Evolutionary conservation across 1,284 basidiomycete genomes (phyloP).

Genomic region (Wallemia ichthyophaga): DNA sequence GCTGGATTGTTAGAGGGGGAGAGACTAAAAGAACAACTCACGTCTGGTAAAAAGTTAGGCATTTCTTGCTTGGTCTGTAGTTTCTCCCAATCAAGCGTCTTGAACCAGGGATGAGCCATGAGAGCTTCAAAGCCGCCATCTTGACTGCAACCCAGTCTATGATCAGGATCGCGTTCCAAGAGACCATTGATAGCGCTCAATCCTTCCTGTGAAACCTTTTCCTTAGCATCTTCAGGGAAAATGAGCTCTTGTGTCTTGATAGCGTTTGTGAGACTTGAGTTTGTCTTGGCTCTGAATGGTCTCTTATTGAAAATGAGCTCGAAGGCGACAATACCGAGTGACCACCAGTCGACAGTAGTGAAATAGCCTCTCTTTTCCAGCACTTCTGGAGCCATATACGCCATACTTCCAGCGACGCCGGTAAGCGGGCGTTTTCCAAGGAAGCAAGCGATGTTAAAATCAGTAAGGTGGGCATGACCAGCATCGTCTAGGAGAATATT

Average conservation of each 20-base stretch:
- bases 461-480: slow-evolving; percentile 80
- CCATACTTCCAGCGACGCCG: slow-evolving; percentile 86
- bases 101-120: slow-evolving; percentile 60
- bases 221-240: slow-evolving; percentile 83
- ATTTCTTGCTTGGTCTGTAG: slow-evolving; percentile 46
- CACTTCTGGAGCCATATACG: slow-evolving; percentile 97
- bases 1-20: slow-evolving; percentile 2
- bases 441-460: slow-evolving; percentile 78
- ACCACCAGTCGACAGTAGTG: slow-evolving; percentile 98
- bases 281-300: slow-evolving; percentile 90
- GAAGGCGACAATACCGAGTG: slow-evolving; percentile 87
- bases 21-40: slow-evolving; percentile 8
- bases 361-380: slow-evolving; percentile 92
- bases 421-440: slow-evolving; percentile 85
- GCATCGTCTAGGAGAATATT: slow-evolving; percentile 88
- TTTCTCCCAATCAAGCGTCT: slow-evolving; percentile 52
- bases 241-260: slow-evolving; percentile 78
- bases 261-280: slow-evolving; percentile 96
- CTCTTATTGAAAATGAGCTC: slow-evolving; percentile 93
- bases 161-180: slow-evolving; percentile 55
- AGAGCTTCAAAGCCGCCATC: slow-evolving; percentile 60
- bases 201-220: slow-evolving; percentile 69
- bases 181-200: slow-evolving; percentile 40
- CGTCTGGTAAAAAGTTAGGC: slow-evolving; percentile 71
- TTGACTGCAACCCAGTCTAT: slow-evolving; percentile 27